These are phyloP conservation scores for Globisporangium mamillatum DNA, from an alignment of 352 stramenopile genomes.

Conservation along the genomic window DNA sequence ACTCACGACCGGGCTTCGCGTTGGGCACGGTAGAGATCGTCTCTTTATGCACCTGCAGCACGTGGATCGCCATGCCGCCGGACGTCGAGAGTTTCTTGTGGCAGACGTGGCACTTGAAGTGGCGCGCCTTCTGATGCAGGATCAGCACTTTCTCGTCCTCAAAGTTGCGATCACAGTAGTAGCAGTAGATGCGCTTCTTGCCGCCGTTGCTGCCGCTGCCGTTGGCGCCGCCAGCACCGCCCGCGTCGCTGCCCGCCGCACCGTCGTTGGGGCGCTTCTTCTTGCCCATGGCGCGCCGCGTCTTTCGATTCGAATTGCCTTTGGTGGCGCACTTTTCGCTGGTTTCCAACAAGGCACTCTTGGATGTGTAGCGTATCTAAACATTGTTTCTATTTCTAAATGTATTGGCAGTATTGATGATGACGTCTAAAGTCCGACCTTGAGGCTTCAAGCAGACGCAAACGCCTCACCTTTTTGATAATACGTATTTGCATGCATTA, in stretches of 20 bases:
- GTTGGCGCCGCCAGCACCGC: conserved; percentile 2
- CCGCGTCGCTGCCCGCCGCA: conserved; percentile 8
- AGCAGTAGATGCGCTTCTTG: conserved; percentile 85
- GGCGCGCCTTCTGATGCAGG: conserved; percentile 91
- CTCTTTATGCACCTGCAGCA: conserved; percentile 89
- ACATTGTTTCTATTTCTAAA: conserved; percentile 5
- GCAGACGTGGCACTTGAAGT: conserved; percentile 91
- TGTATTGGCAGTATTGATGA: background rate
- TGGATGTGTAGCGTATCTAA: background rate
- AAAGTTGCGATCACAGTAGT: conserved; percentile 92
- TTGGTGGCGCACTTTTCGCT: background rate
- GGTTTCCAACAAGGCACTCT: conserved; percentile 1
- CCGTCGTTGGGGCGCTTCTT: conserved; percentile 79
- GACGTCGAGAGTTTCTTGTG: conserved; percentile 91
- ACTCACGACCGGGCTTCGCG: conserved; percentile 79
- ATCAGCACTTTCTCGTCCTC: conserved; percentile 91
- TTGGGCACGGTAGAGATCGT: conserved; percentile 78
- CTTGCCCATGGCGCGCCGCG: conserved; percentile 54
- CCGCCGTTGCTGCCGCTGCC: conserved; percentile 29
- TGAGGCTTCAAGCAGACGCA: background rate
- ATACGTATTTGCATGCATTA: background rate
- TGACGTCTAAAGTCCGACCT: background rate
- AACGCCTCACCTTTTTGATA: background rate
- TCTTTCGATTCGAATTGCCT: conserved; percentile 12
- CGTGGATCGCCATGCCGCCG: conserved; percentile 88